Conservation (phyloP, 306 rosid genomes). For the Purshia tridentata region DNA sequence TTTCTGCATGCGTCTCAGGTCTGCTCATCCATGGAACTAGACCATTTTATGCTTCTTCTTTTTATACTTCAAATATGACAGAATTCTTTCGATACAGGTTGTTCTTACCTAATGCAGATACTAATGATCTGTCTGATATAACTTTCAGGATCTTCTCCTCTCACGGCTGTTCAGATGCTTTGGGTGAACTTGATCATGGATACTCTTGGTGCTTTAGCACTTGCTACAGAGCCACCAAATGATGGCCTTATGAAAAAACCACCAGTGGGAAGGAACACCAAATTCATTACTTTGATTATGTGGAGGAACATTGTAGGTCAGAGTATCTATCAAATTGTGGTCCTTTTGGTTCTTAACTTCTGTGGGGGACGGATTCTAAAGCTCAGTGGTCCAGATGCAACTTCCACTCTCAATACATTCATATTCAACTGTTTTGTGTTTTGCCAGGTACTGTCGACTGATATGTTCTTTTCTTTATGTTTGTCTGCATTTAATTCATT, state of each 20-base stretch:
- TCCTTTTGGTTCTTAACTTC: slow-evolving; percentile 61
- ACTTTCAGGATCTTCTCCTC: slow-evolving; percentile 76
- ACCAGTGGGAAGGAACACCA: slow-evolving; percentile 60
- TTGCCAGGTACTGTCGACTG: slow-evolving; percentile 61
- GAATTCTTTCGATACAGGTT: not conserved
- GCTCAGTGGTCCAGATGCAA: slow-evolving; percentile 51
- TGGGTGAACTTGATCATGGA: slow-evolving; percentile 99
- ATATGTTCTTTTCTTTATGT: not conserved
- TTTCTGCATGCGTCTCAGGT: slow-evolving; percentile 81
- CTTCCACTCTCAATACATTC: slow-evolving; percentile 50
- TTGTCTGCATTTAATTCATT: not conserved
- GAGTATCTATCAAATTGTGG: slow-evolving; percentile 66
- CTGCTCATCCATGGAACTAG: not conserved
- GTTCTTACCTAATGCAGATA: not conserved
- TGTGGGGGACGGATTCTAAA: slow-evolving; percentile 50
- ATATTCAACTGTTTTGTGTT: slow-evolving; percentile 87
- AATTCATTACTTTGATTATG: slow-evolving; percentile 65
- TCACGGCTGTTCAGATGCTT: slow-evolving; percentile 94
- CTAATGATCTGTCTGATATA: slow-evolving; percentile 3
- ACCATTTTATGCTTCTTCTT: not conserved
- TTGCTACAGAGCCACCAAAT: slow-evolving; percentile 90
- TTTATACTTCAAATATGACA: not conserved
- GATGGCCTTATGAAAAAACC: slow-evolving; percentile 76
- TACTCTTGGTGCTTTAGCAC: slow-evolving; percentile 87
- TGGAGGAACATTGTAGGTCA: slow-evolving; percentile 93